Conservation (phyloP, 2,329 filamentous ascomycete species). For the Amauroascus niger region DNA sequence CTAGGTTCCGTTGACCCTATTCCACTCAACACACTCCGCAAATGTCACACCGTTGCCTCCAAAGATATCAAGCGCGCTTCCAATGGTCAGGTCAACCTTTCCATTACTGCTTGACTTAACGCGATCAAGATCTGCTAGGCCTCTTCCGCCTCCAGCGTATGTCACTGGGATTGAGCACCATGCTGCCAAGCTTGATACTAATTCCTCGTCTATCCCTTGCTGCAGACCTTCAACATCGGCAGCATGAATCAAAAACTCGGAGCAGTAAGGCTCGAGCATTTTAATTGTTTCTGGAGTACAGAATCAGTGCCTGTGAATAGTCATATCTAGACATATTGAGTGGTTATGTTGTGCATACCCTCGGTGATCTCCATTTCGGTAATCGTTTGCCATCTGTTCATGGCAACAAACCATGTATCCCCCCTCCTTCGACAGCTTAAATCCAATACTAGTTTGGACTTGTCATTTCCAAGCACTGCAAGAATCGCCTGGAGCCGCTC, state of each 20-base stretch:
- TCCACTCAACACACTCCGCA: conserved; percentile 85
- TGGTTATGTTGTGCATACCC: conserved; percentile 45
- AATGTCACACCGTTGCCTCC: conserved; percentile 79
- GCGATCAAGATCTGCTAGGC: conserved; percentile 68
- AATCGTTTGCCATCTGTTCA: conserved; percentile 98
- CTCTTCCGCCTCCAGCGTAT: conserved; percentile 87
- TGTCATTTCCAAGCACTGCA: conserved; percentile 61
- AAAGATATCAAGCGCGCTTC: conserved; percentile 92
- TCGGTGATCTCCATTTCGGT: conserved; percentile 90
- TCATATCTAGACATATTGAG: neutral
- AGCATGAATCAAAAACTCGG: conserved; percentile 93
- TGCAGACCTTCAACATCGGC: conserved; percentile 95
- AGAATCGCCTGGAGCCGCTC: conserved; percentile 66
- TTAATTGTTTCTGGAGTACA: conserved; percentile 61
- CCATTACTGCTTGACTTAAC: conserved; percentile 71
- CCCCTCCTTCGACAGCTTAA: conserved; percentile 75
- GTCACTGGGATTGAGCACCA: conserved; percentile 93
- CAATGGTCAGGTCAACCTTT: conserved; percentile 87
- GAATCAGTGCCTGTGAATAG: neutral
- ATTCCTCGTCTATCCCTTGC: conserved; percentile 74
- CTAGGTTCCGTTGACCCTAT: conserved; percentile 39
- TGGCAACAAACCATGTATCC: conserved; percentile 86
- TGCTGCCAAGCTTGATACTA: conserved; percentile 64
- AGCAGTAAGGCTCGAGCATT: conserved; percentile 79
- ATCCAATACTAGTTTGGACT: conserved; percentile 79